Evolutionary conservation across 1,139 yeast species (phyloP).

Genomic region (Geotrichum klebahnii): DNA sequence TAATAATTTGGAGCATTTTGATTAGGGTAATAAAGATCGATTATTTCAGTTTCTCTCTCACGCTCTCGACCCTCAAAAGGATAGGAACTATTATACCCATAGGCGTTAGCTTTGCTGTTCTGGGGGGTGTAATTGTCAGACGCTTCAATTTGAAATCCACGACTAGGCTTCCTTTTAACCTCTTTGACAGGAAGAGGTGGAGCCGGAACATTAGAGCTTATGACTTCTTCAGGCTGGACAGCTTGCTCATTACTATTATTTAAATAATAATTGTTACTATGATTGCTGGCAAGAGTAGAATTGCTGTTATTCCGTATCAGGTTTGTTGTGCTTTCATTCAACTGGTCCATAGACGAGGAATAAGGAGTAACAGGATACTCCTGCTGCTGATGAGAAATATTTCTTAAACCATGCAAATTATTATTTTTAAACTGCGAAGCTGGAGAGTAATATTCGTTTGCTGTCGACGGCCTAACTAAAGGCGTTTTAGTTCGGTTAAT

Average conservation of each 20-base stretch:
- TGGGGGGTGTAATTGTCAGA: no score
- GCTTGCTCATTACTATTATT: no score
- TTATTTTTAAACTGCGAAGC: neutral
- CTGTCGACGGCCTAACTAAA: neutral
- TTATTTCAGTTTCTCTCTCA: constrained; percentile 2
- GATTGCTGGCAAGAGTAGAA: neutral
- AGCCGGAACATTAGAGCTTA: neutral
- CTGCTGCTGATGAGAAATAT: no score
- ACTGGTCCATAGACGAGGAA: neutral
- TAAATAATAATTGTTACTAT: neutral
- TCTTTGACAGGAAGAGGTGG: neutral
- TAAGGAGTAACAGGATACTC: neutral
- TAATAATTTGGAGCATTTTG: neutral
- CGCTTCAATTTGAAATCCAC: neutral
- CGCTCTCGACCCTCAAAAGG: no score
- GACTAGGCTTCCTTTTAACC: neutral
- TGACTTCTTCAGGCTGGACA: constrained; percentile 4
- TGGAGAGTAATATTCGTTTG: neutral
- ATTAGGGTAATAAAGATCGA: neutral
- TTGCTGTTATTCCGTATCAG: constrained; percentile 4
- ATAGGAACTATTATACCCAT: no score
- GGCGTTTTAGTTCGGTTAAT: neutral
- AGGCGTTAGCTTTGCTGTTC: no score
- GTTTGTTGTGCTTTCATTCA: neutral
- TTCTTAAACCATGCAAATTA: neutral